phyloP scores from a whole-genome alignment of 208 protist genomes.

The Entamoeba histolytica region DNA sequence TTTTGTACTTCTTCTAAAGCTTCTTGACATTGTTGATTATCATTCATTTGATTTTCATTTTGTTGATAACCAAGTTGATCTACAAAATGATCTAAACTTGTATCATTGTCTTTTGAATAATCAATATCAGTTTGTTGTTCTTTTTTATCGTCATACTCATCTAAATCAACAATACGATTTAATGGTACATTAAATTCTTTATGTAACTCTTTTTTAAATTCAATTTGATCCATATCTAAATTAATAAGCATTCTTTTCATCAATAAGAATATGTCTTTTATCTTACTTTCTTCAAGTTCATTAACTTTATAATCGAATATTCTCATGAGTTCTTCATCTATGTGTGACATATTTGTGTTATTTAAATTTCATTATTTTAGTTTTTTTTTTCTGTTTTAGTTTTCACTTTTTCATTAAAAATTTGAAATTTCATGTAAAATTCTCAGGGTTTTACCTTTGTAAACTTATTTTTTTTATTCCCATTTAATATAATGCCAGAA shows the following conservation, averaged over 20 bases:
- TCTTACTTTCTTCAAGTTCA: background rate
- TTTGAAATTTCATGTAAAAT: too few species aligned
- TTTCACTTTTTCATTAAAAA: too few species aligned
- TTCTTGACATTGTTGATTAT: background rate
- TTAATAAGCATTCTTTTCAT: background rate
- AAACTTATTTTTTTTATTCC: too few species aligned
- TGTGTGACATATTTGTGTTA: background rate
- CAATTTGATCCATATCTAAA: background rate
- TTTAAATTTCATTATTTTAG: too few species aligned
- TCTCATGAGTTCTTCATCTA: background rate
- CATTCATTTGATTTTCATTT: background rate
- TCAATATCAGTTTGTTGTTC: too few species aligned
- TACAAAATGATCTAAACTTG: too few species aligned
- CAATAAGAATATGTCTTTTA: background rate
- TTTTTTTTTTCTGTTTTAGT: too few species aligned
- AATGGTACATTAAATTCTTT: background rate
- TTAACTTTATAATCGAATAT: background rate
- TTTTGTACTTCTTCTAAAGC: background rate
- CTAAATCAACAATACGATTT: too few species aligned
- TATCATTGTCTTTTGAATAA: too few species aligned
- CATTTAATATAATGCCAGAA: background rate
- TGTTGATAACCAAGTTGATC: too few species aligned
- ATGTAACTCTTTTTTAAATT: background rate
- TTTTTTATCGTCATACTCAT: too few species aligned
- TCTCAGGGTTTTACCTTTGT: too few species aligned